Evolutionary conservation across 129 eudicot genomes (phyloP).

Genomic region (Flaveria bidentis): DNA sequence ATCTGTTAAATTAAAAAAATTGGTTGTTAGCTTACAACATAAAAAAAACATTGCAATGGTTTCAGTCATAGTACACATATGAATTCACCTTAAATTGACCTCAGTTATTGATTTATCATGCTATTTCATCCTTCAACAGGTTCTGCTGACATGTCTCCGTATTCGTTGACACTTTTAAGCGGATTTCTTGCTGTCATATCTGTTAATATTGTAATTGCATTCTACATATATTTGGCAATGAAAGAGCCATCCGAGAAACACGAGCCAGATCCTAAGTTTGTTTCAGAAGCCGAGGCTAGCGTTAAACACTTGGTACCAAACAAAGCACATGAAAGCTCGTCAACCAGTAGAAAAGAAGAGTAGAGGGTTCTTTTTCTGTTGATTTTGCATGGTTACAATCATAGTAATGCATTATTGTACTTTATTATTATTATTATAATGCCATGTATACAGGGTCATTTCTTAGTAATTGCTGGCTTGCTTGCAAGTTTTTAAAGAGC

Average conservation of each 20-base stretch:
- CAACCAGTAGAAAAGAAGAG: slow-evolving; percentile 44
- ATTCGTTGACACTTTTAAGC: slow-evolving; percentile 62
- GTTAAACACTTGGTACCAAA: slow-evolving; percentile 40
- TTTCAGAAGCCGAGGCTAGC: slow-evolving; percentile 81
- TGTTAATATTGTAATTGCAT: slow-evolving; percentile 69
- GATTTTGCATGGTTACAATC: slow-evolving; percentile 10
- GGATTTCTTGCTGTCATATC: slow-evolving; percentile 86
- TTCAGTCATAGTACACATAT: background rate
- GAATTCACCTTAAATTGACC: background rate
- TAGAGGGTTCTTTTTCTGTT: slow-evolving; percentile 8
- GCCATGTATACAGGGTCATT: background rate
- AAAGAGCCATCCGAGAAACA: slow-evolving; percentile 71
- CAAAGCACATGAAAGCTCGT: slow-evolving; percentile 36
- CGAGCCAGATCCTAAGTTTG: slow-evolving; percentile 77
- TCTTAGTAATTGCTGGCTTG: background rate
- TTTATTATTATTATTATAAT: background rate
- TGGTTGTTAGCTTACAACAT: background rate
- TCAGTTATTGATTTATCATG: background rate
- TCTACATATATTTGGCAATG: slow-evolving; percentile 79
- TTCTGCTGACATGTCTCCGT: slow-evolving; percentile 50
- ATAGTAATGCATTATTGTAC: background rate
- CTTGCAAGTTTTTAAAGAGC: background rate
- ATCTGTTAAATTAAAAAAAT: background rate
- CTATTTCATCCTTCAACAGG: slow-evolving; percentile 41
- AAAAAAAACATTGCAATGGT: background rate